Base-by-base conservation (phyloP, 2,329 filamentous ascomycete species). In the Botrytis paeoniae region DNA sequence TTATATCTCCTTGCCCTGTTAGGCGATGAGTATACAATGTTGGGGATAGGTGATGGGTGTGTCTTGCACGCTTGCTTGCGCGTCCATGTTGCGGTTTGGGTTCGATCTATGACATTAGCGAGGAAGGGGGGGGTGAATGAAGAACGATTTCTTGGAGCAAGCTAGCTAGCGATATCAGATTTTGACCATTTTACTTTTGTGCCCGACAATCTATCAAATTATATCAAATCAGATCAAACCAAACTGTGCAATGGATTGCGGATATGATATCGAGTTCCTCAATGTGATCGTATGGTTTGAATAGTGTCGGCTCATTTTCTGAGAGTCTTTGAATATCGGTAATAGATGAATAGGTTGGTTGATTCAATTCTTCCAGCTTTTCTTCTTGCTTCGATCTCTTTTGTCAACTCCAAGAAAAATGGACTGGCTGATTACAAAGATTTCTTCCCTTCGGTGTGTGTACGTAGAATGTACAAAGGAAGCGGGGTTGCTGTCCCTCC, bases 351-450 rank as follows among this genome's bases (percentile, higher is more conserved):
- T 18, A 9, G 3, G 0, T 54, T 54, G 1, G 6, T 29, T 18
- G n/a, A 29, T 57, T 29, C n/a, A 1, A 57, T 29, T 16, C 51
- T 18, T 16, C 51, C 14, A 8, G 2, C 6, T 57, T 18, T 16
- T 18, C 12, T 51, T n/a, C 45, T 48, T 12, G 9, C 22, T 10
- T 48, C 9, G 45, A 25, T 48, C 1, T 12, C 5, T 25, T 5
- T 25, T 48, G 25, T n/a, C n/a, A 9, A 25, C 9, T 48, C 10
- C 10, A 25, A 0, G 1, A 25, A 4, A 25, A 48, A 25, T 48
- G 10, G 22, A 5, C 22, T 48, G 10, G 22, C 22, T 51, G 1
- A 7, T 8, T n/a, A 10, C 0, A n/a, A 12, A n/a, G 6, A n/a
- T n/a, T 51, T 51, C 25, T n/a, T 6, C 10, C 48, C 14, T 14